phyloP scores from a whole-genome alignment of 208 protist genomes.

The Leishmania mexicana region DNA sequence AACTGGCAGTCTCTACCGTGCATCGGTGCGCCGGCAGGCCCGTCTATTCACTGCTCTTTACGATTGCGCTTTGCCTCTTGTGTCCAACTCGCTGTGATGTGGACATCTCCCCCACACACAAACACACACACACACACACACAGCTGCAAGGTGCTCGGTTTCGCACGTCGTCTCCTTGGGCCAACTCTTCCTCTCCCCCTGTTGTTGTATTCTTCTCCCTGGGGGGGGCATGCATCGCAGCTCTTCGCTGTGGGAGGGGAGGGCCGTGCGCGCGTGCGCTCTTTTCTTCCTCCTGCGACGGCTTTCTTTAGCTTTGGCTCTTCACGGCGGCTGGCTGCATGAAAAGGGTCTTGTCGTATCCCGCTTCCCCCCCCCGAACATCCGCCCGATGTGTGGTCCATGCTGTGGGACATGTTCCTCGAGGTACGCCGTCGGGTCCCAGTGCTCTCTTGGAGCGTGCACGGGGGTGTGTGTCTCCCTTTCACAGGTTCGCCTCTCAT shows the following conservation, averaged over 20 bases:
- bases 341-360: not conserved
- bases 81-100: not conserved
- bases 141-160: too few species aligned
- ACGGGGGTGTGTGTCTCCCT: not conserved
- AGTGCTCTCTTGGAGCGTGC: not conserved
- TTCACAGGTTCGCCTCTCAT: not conserved
- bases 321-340: not conserved
- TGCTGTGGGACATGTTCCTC: not conserved
- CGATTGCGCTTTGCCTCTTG: not conserved
- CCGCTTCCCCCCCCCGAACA: not conserved
- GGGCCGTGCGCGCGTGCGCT: too few species aligned
- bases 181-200: too few species aligned
- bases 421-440: not conserved
- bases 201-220: too few species aligned
- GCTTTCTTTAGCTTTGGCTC: not conserved
- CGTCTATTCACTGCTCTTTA: not conserved
- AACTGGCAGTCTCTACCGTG: too few species aligned
- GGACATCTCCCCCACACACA: too few species aligned
- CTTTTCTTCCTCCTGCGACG: too few species aligned
- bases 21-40: too few species aligned
- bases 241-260: too few species aligned
- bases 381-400: not conserved
- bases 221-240: too few species aligned
- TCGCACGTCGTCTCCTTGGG: too few species aligned
- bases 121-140: too few species aligned